Conservation (phyloP, 2,329 filamentous ascomycete genomes). For the Calonectria pseudoturangicola region DNA sequence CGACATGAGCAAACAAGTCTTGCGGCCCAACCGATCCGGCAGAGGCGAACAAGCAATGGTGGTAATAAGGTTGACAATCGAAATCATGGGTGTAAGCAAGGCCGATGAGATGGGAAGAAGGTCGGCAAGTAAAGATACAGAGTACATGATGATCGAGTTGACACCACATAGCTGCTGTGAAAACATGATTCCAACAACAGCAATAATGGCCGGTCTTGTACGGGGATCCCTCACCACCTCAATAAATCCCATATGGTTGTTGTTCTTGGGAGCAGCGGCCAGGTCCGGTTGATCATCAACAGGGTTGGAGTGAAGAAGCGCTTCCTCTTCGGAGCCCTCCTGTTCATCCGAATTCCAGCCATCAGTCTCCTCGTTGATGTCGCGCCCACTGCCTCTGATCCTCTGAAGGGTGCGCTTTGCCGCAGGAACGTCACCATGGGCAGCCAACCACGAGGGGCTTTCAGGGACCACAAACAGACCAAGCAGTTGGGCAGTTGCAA, state of each 20-base stretch:
- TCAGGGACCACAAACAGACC: constrained; percentile 88
- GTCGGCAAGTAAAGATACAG: constrained; percentile 88
- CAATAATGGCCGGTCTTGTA: constrained; percentile 84
- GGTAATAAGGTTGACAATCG: constrained; percentile 88
- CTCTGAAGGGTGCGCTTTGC: constrained; percentile 83
- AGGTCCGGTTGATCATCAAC: constrained; percentile 50
- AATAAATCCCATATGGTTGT: constrained; percentile 74
- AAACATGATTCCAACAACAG: constrained; percentile 92
- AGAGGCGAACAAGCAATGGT: constrained; percentile 89
- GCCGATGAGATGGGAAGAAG: constrained; percentile 89
- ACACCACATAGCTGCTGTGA: constrained; percentile 95
- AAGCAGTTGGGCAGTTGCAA: constrained; percentile 80
- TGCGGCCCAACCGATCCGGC: constrained; percentile 91
- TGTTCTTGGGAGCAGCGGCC: constrained; percentile 36
- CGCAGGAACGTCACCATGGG: constrained; percentile 73
- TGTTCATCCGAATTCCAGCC: constrained; percentile 71
- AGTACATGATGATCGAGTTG: constrained; percentile 99
- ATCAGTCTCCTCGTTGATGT: constrained; percentile 84
- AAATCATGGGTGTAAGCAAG: constrained; percentile 90
- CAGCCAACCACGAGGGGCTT: constrained; percentile 91
- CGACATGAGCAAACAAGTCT: constrained; percentile 87
- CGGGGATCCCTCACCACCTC: constrained; percentile 80
- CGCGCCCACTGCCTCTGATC: constrained; percentile 81
- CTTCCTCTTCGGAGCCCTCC: constrained; percentile 79
- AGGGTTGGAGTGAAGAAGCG: constrained; percentile 71